Base-by-base conservation (phyloP, 306 rosid genomes). In the Hippophae tibetana region DNA sequence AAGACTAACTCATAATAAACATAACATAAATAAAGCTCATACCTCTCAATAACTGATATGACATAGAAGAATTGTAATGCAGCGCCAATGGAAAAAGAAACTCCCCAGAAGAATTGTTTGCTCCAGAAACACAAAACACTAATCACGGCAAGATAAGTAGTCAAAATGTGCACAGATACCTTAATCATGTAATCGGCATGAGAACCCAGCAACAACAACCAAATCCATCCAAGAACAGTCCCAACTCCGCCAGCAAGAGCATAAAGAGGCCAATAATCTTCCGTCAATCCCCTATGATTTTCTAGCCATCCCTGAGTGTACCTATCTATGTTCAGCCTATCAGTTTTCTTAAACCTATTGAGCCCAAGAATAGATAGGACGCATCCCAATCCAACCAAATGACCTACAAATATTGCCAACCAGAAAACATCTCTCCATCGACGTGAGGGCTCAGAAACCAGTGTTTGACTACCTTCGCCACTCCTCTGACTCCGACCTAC, bases 121-220 rank as follows among this genome's bases (percentile, higher is more conserved):
- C 84, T 85, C 99, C 96, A 92, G 62, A 92, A 92, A 68, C 86
- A 88, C 76, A 88, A 78, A 71, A 92, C 99, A 72, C 99, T 85
- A 65, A 92, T 74, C 55, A 92, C 96, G 57, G 96, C 95, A 63
- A 88, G 98, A 69, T 85, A 92, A 6, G 96, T 87, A 43, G 96
- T 87, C 79, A 92, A 84, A 68, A 92, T 83, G 74, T 92, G 99
- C 42, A 88, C 99, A 12, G 95, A 74, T 63, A 92, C 78, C 78
- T 88, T 92, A 96, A 92, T 85, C 86, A 83, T 86, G 38, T 83
- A 81, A 55, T 66, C 78, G 3, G 85, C 89, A 9, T 77, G 81
- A 13, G 95, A 87, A 52, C 96, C 88, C 64, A 88, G 74, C 48
- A 88, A 66, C 58, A 84, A 63, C 82, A 87, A 72, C 96, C 96